Base-by-base conservation (phyloP, 306 rosid species). In the Heteromeles arbutifolia region DNA sequence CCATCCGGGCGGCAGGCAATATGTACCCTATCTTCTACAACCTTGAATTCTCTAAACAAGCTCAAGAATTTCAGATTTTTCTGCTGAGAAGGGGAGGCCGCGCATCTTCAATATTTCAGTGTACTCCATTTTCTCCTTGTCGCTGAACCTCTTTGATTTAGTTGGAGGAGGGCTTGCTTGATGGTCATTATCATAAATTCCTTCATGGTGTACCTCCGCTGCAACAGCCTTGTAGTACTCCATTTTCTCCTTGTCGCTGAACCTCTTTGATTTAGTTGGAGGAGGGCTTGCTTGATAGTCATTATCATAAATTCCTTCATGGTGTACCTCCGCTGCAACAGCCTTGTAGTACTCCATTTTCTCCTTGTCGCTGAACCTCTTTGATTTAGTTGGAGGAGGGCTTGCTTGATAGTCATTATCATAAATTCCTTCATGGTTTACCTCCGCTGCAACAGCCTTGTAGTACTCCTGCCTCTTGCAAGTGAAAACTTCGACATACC, bases 221-320 rank as follows among this genome's bases (percentile, higher is more conserved):
- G 99, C 96, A 81, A 96, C 88, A 53, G 99, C 98, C 75, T 85
- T 83, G 85, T 96, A 96, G 74, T 96, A 96, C 75, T 96, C 99
- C 84, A 92, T 84, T 74, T 89, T 93, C 6, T 96, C 99, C 85
- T 96, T 96, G 67, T 96, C 98, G 43, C 78, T 90, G 84, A 86
- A 85, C 87, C 98, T 84, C 90, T 90, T 96, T 48, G 89, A 81
- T 48, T 89, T 81, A 3, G 95, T 56, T 9, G 99, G 98, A 69
- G 99, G 99, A 84, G 99, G 99, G 78, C 98, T 96, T 81, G 93
- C 93, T 61, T 88, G 97, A 85, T 86, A 89, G 75, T 92, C 99
- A 2, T 81, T 92, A 58, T 96, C 97, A 21, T 92, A 96, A 74
- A 86, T 90, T 48, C 97, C 99, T 85, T 89, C 99, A 19, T 88